phyloP scores from a whole-genome alignment of 495 filamentous ascomycete species.

The Xylaria telfairii region DNA sequence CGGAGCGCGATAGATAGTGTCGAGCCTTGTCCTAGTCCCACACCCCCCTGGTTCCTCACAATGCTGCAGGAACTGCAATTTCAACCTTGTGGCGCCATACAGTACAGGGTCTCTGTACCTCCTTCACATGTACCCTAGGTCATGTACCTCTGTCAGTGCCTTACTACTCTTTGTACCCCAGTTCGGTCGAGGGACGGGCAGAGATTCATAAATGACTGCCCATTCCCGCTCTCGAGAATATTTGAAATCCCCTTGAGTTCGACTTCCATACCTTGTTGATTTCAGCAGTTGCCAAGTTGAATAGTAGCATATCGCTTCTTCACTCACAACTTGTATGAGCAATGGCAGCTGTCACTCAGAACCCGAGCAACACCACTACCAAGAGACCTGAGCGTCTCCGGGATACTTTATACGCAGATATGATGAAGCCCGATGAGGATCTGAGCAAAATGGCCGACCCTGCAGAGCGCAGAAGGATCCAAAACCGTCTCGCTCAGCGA shows the following conservation, averaged over 20 bases:
- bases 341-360: constrained; percentile 26
- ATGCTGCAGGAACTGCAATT: constrained; percentile 29
- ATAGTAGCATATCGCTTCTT: constrained; percentile 14
- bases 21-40: constrained; percentile 21
- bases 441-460: constrained; percentile 91
- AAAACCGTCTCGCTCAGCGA: constrained; percentile 83
- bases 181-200: not conserved
- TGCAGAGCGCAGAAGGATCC: constrained; percentile 78
- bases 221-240: constrained; percentile 20
- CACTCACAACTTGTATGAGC: constrained; percentile 19
- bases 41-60: constrained; percentile 19
- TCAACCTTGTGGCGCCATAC: constrained; percentile 21
- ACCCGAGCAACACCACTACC: constrained; percentile 10
- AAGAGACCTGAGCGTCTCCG: constrained; percentile 28
- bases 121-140: constrained; percentile 9
- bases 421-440: constrained; percentile 77
- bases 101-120: constrained; percentile 21
- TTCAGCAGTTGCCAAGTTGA: constrained; percentile 15
- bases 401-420: constrained; percentile 29
- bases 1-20: constrained; percentile 5
- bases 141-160: not conserved
- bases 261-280: constrained; percentile 20
- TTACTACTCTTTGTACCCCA: constrained; percentile 22
- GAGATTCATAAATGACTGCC: constrained; percentile 25
- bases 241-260: constrained; percentile 19